phyloP scores from a whole-genome alignment of 2,329 filamentous ascomycete species.

The Xylogone sp. region DNA sequence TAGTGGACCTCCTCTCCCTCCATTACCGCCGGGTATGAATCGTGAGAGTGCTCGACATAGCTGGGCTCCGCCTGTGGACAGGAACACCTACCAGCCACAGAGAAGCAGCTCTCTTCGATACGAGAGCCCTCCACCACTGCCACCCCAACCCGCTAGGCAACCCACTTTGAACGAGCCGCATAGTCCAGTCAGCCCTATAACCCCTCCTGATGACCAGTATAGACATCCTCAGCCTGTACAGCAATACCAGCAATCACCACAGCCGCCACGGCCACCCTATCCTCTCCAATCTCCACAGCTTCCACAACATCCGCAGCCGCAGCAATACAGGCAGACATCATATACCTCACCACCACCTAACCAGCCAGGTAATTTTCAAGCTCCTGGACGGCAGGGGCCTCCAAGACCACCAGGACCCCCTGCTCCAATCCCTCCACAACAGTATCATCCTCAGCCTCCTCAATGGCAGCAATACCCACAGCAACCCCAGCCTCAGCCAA shows the following conservation, averaged over 20 bases:
- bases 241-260: constrained; percentile 16
- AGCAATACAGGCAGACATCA: constrained; percentile 10
- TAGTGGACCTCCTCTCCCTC: constrained; percentile 28
- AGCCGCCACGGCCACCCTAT: constrained; percentile 7
- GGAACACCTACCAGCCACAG: constrained; percentile 23
- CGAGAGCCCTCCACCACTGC: constrained; percentile 22
- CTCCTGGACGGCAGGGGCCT: constrained; percentile 14
- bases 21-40: constrained; percentile 20
- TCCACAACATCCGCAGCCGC: constrained; percentile 5
- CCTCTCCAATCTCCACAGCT: constrained; percentile 10
- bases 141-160: constrained; percentile 24
- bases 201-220: constrained; percentile 16
- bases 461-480: constrained; percentile 24
- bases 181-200: constrained; percentile 24
- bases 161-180: constrained; percentile 13
- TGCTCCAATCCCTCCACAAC: not conserved
- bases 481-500: constrained; percentile 31
- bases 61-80: constrained; percentile 11
- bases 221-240: constrained; percentile 15
- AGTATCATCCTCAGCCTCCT: constrained; percentile 13
- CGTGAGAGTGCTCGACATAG: constrained; percentile 17
- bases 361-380: not conserved
- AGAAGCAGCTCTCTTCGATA: constrained; percentile 27
- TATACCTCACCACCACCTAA: constrained; percentile 7
- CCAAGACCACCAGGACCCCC: constrained; percentile 12